These are phyloP conservation scores for Tuber umbilicatum DNA, from an alignment of 495 filamentous ascomycete genomes.

Conservation along the genomic window DNA sequence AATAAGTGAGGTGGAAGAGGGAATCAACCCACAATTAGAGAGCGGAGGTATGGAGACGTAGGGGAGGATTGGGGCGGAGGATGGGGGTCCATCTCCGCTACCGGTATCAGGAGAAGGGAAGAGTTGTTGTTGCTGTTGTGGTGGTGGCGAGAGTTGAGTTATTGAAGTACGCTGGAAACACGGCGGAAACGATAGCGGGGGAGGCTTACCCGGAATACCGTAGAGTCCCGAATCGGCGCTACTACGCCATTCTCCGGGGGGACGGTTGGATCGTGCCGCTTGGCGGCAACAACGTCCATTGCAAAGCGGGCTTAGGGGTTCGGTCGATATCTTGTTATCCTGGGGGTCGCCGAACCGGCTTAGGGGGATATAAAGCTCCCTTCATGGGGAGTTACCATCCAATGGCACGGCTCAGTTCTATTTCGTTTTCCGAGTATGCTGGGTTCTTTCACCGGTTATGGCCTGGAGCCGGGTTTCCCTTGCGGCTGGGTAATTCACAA, in stretches of 20 bases:
- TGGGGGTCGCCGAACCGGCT: no score
- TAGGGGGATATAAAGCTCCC: neutral
- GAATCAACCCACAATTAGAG: slow-evolving; percentile 45
- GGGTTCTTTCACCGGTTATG: slow-evolving; percentile 51
- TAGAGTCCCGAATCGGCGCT: no score
- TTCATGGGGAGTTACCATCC: neutral
- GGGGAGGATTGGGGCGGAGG: slow-evolving; percentile 23
- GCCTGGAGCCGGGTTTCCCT: slow-evolving; percentile 43
- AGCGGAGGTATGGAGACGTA: slow-evolving; percentile 46
- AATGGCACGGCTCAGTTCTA: slow-evolving; percentile 34
- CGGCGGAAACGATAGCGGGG: slow-evolving; percentile 12
- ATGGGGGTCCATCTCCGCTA: slow-evolving; percentile 25
- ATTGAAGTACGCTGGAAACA: neutral
- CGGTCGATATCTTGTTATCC: no score
- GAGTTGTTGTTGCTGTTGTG: neutral
- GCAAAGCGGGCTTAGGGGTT: neutral
- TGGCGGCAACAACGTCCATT: neutral
- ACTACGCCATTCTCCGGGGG: neutral
- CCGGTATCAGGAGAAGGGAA: slow-evolving; percentile 6
- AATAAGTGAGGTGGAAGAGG: slow-evolving; percentile 6
- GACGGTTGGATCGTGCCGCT: neutral
- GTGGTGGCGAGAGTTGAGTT: neutral
- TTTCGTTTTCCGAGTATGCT: slow-evolving; percentile 50
- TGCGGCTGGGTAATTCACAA: neutral
- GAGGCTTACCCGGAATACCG: slow-evolving; percentile 21